phyloP scores from a whole-genome alignment of 257 asterid genomes.

The Pogostemon cablin region DNA sequence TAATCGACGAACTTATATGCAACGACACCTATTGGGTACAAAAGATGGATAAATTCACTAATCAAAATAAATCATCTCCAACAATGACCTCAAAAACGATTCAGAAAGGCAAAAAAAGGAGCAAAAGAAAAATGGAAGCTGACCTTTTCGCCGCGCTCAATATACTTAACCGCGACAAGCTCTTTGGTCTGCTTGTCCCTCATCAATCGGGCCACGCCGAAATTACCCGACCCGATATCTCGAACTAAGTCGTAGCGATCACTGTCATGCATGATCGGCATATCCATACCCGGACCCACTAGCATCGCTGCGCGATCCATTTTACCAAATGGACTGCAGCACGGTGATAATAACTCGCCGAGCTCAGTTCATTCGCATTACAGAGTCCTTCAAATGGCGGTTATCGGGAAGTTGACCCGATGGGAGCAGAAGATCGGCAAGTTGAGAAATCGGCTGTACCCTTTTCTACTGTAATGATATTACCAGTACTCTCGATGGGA shows the following conservation, averaged over 20 bases:
- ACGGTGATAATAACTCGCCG: background rate
- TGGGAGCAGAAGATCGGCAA: slow-evolving; percentile 21
- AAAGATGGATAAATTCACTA: background rate
- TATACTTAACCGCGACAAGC: slow-evolving; percentile 85
- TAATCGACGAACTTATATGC: background rate
- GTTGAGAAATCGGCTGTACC: slow-evolving; percentile 29
- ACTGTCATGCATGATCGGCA: slow-evolving; percentile 96
- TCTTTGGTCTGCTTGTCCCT: slow-evolving; percentile 79
- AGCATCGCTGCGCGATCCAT: slow-evolving; percentile 71
- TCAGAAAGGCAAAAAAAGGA: background rate
- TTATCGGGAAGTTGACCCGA: slow-evolving; percentile 21
- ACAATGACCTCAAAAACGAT: background rate
- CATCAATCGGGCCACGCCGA: slow-evolving; percentile 85
- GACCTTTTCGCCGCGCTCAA: slow-evolving; percentile 88
- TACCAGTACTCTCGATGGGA: background rate
- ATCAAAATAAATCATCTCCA: slow-evolving; percentile 16
- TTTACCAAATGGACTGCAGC: background rate
- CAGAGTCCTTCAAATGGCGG: background rate
- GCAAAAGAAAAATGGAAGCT: slow-evolving; percentile 28
- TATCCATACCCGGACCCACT: slow-evolving; percentile 65
- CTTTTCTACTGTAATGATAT: background rate
- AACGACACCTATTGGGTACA: slow-evolving; percentile 10
- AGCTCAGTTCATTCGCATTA: slow-evolving; percentile 28
- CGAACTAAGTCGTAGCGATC: slow-evolving; percentile 82
- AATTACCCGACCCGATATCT: slow-evolving; percentile 87